Evolutionary conservation across 352 stramenopile species (phyloP).

Genomic region (Blastocystis sp.): DNA sequence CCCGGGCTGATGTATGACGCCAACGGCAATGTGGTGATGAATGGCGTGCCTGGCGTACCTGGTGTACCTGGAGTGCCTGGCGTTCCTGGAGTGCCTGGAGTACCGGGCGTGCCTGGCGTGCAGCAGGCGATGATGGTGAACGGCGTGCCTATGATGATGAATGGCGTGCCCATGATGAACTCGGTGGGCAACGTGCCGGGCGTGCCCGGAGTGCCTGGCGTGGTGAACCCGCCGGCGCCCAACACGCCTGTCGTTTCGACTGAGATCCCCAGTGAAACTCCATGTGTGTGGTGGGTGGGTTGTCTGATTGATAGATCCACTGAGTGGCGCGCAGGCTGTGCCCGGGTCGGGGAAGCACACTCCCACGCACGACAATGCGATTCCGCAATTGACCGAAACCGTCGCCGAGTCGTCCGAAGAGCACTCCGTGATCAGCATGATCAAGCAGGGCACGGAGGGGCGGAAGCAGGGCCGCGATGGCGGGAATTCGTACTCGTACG

Average conservation of each 20-base stretch:
- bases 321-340: neutral
- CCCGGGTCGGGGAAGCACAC: neutral
- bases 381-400: too few species aligned
- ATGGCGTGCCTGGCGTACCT: neutral
- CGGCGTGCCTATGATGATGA: neutral
- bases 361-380: too few species aligned
- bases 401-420: too few species aligned
- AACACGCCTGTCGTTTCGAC: too few species aligned
- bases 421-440: conserved; percentile 13
- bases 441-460: neutral
- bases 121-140: conserved; percentile 33
- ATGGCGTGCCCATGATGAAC: neutral
- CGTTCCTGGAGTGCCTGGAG: neutral
- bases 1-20: neutral
- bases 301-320: too few species aligned
- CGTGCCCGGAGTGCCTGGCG: neutral
- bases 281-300: too few species aligned
- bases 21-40: neutral
- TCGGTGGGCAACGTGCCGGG: neutral
- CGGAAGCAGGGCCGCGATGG: neutral
- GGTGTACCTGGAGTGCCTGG: neutral
- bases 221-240: neutral
- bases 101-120: neutral
- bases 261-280: too few species aligned
- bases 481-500: too few species aligned